These are phyloP conservation scores for Mucor plumbeus DNA, from an alignment of 371 early-diverging fungal genomes.

Conservation along the genomic window DNA sequence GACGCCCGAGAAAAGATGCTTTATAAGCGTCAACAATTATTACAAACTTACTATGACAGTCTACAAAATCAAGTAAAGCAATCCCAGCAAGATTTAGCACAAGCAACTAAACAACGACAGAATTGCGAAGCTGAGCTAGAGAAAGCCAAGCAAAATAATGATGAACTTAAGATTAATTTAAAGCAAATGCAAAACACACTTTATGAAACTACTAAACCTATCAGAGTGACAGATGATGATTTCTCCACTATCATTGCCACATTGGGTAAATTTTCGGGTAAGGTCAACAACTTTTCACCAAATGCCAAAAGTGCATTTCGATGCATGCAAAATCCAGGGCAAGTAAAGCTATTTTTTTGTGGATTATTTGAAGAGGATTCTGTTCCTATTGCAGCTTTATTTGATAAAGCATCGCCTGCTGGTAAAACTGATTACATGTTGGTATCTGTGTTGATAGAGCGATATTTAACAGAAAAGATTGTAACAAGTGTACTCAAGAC, in stretches of 20 bases:
- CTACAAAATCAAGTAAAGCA: conserved; percentile 4
- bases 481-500: conserved; percentile 1
- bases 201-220: conserved; percentile 19
- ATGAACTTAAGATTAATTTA: background rate
- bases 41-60: background rate
- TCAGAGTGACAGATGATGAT: conserved; percentile 33
- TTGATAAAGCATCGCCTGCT: background rate
- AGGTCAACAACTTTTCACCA: conserved; percentile 25
- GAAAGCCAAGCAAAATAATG: background rate
- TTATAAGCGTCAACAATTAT: background rate
- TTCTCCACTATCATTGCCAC: conserved; percentile 26
- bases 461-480: conserved; percentile 10
- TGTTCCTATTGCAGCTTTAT: background rate
- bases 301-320: conserved; percentile 18
- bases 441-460: conserved; percentile 23
- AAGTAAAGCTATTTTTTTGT: background rate
- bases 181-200: conserved; percentile 18
- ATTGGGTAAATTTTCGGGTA: conserved; percentile 23
- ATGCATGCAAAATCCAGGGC: background rate
- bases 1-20: conserved; percentile 13
- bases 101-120: background rate
- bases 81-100: background rate
- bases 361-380: background rate
- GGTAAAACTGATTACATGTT: conserved; percentile 24
- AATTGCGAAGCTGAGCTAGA: background rate